phyloP scores from a whole-genome alignment of 2,329 filamentous ascomycete species.

The Neophaeococcomyces aloes region DNA sequence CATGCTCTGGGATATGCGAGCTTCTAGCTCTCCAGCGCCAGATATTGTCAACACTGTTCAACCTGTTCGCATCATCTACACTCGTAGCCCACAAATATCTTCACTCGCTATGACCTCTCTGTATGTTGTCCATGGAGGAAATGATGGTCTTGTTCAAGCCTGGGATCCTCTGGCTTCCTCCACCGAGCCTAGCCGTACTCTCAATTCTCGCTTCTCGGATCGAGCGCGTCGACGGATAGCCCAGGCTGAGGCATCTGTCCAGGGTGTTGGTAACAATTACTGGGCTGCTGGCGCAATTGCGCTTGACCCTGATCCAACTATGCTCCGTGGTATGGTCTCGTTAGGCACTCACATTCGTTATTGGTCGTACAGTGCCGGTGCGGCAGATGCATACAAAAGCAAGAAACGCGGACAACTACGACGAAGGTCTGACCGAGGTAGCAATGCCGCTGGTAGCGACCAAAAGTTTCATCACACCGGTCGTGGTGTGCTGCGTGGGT shows the following conservation, averaged over 20 bases:
- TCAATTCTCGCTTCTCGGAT: constrained; percentile 75
- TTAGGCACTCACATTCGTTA: constrained; percentile 80
- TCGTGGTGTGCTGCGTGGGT: constrained; percentile 62
- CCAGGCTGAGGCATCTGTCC: constrained; percentile 56
- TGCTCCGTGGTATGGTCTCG: constrained; percentile 74
- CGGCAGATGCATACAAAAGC: constrained; percentile 60
- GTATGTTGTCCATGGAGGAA: constrained; percentile 85
- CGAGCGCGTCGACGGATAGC: constrained; percentile 66
- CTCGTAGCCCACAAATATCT: constrained; percentile 79
- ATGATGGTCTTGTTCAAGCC: constrained; percentile 85
- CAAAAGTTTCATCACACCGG: constrained; percentile 52
- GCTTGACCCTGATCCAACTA: constrained; percentile 77
- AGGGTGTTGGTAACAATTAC: constrained; percentile 62
- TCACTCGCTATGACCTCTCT: constrained; percentile 73
- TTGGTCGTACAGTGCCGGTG: constrained; percentile 84
- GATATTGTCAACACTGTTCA: constrained; percentile 50
- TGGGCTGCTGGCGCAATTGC: constrained; percentile 73
- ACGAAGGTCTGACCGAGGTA: constrained; percentile 57
- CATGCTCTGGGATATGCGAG: constrained; percentile 75
- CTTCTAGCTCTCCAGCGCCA: constrained; percentile 45
- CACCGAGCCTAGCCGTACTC: constrained; percentile 64
- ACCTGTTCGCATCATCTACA: constrained; percentile 73
- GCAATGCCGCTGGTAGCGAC: constrained; percentile 42
- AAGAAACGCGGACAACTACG: constrained; percentile 59
- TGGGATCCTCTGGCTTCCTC: constrained; percentile 92